Conservation (phyloP, 371 early-diverging fungal genomes). For the Apophysomyces elegans region DNA sequence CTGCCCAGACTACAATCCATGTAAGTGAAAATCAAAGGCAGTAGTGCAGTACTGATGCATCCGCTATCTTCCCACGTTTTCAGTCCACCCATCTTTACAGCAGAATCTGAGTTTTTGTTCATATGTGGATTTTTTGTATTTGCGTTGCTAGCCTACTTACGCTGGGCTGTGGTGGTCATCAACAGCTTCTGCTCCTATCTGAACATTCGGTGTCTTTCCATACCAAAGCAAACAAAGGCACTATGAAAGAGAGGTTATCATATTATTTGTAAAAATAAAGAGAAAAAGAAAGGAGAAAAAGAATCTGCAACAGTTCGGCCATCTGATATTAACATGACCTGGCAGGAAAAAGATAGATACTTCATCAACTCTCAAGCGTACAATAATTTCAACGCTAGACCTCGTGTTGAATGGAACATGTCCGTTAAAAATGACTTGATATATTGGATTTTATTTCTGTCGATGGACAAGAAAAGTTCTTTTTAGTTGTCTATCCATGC, state of each 20-base stretch:
- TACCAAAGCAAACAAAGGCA: conserved; percentile 53
- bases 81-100: conserved; percentile 70
- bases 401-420: too few relatives aligned
- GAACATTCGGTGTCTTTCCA: conserved; percentile 84
- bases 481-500: too few relatives aligned
- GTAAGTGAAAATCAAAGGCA: conserved; percentile 35
- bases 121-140: conserved; percentile 73
- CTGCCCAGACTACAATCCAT: conserved; percentile 48
- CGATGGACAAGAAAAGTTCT: too few relatives aligned
- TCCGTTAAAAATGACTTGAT: too few relatives aligned
- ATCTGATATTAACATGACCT: too few relatives aligned
- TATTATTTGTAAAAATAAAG: too few relatives aligned
- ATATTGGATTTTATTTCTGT: too few relatives aligned
- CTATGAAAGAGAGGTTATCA: background rate
- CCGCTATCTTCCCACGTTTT: conserved; percentile 11
- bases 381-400: too few relatives aligned
- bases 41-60: background rate
- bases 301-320: too few relatives aligned
- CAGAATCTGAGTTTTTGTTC: conserved; percentile 70
- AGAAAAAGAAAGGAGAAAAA: too few relatives aligned
- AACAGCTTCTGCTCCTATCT: conserved; percentile 85
- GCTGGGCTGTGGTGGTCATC: conserved; percentile 89
- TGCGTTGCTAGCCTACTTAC: conserved; percentile 75
- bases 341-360: too few relatives aligned
- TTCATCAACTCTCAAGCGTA: too few relatives aligned